Percentiles rank a stretch among this genome's conserved stretches.
phyloP scores from a whole-genome alignment of 495 filamentous ascomycete genomes.

The Trichoderma virens region DNA sequence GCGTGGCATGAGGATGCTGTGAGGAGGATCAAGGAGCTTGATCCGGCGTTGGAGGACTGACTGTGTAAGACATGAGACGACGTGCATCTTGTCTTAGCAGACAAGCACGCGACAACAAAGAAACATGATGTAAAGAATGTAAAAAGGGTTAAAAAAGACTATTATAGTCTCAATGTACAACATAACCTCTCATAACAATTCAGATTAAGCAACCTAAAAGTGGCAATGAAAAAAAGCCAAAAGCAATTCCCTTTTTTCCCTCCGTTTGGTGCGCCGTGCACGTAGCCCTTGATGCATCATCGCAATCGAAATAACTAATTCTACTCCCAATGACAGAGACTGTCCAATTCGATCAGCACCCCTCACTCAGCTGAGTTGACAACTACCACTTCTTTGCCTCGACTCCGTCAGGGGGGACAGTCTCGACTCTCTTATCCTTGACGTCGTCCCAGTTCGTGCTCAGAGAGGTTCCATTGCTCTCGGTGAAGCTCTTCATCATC shows the following conservation, averaged over 20 bases:
- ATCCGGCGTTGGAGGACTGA: neutral
- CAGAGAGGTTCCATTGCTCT: slow-evolving; percentile 87
- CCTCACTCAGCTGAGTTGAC: slow-evolving; percentile 25
- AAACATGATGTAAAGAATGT: neutral
- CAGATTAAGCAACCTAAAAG: neutral
- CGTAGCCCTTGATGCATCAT: neutral
- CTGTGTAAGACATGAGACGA: neutral
- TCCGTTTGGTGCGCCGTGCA: neutral
- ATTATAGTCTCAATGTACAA: neutral
- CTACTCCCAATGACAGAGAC: no score
- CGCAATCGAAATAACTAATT: neutral
- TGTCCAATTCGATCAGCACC: no score
- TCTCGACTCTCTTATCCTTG: slow-evolving; percentile 60
- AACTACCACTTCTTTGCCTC: slow-evolving; percentile 60
- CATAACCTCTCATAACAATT: neutral
- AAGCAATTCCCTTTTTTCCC: neutral
- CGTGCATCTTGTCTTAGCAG: no score
- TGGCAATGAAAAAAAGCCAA: neutral
- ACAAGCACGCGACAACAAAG: no score
- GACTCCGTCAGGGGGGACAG: slow-evolving; percentile 68
- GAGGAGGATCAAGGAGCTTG: neutral
- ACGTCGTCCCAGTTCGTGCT: slow-evolving; percentile 94
- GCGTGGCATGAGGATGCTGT: neutral
- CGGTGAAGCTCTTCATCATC: slow-evolving; percentile 95
- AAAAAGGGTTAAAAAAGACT: no score